A percentile compares a stretch with the other conserved stretches of the same genome.
These are phyloP conservation scores for Colletotrichum endophyticum DNA, from an alignment of 2,329 filamentous ascomycete species.

Conservation along the genomic window DNA sequence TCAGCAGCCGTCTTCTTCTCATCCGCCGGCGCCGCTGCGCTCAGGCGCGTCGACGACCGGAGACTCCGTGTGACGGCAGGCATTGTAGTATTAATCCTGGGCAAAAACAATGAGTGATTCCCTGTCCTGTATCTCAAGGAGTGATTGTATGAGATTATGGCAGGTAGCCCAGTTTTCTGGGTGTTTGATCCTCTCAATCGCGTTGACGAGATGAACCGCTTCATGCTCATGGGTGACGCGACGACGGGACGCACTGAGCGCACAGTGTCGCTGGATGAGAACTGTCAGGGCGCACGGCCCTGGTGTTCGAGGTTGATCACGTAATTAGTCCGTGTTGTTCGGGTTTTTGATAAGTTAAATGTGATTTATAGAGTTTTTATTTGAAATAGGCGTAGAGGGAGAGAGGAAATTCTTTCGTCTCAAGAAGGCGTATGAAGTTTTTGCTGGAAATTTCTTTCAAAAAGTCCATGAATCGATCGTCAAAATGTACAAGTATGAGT, in stretches of 20 bases:
- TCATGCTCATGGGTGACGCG: not conserved
- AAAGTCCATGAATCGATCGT: no score
- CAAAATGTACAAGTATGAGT: no score
- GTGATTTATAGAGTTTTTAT: no score
- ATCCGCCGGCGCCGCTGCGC: not conserved
- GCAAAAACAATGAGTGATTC: not conserved
- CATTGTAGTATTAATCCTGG: not conserved
- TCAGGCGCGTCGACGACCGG: constrained; percentile 14
- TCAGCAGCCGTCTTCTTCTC: not conserved
- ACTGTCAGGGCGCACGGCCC: not conserved
- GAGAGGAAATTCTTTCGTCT: no score
- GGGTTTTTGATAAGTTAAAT: no score
- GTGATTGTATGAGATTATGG: not conserved
- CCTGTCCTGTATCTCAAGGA: not conserved
- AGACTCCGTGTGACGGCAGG: constrained; percentile 2
- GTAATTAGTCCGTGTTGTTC: not conserved
- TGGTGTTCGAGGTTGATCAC: not conserved
- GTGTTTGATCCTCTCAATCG: no score
- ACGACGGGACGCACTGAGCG: not conserved
- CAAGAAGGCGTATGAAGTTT: no score
- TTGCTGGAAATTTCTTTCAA: no score
- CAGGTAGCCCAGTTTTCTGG: not conserved
- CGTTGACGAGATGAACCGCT: not conserved
- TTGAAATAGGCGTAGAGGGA: no score
- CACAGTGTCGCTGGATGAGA: not conserved